Percentiles rank a stretch among this genome's conserved stretches.
phyloP scores from a whole-genome alignment of 176 grass and related monocot genomes.

The Triticum turgidum region DNA sequence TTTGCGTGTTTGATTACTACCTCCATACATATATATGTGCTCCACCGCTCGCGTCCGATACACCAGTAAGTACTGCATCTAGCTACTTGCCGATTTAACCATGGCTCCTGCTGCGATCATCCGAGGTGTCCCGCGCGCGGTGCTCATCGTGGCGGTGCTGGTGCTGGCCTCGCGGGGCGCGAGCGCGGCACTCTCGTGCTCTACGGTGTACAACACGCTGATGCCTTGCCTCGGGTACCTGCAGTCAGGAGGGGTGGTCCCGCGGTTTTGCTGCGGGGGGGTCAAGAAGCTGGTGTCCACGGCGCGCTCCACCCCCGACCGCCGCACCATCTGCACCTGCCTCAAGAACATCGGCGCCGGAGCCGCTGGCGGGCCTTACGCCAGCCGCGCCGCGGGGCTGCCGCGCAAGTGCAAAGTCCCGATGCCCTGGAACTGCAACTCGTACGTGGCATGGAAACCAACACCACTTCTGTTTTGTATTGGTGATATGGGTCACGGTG shows the following conservation, averaged over 20 bases:
- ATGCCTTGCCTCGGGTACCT: conserved; percentile 61
- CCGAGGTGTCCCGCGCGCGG: background rate
- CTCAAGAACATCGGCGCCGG: conserved; percentile 41
- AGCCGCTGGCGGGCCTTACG: conserved; percentile 22
- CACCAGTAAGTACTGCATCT: too few relatives aligned
- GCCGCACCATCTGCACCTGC: conserved; percentile 51
- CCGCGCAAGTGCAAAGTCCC: conserved; percentile 35
- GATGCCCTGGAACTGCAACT: conserved; percentile 51
- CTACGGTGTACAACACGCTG: conserved; percentile 50
- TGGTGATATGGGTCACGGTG: too few relatives aligned
- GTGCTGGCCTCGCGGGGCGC: background rate
- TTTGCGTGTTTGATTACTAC: too few relatives aligned
- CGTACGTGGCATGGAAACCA: conserved; percentile 17
- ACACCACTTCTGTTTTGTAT: too few relatives aligned
- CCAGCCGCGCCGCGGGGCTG: conserved; percentile 42
- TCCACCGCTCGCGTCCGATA: too few relatives aligned
- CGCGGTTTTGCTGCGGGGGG: conserved; percentile 43
- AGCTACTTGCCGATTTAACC: background rate
- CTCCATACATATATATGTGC: too few relatives aligned
- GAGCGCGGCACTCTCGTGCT: conserved; percentile 31
- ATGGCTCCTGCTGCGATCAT: background rate
- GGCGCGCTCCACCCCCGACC: conserved; percentile 30
- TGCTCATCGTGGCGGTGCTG: background rate
- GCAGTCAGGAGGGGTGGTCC: conserved; percentile 40
- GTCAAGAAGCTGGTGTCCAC: conserved; percentile 26